These are phyloP conservation scores for Fusarium piperis DNA, from an alignment of 2,329 filamentous ascomycete genomes.

Conservation along the genomic window DNA sequence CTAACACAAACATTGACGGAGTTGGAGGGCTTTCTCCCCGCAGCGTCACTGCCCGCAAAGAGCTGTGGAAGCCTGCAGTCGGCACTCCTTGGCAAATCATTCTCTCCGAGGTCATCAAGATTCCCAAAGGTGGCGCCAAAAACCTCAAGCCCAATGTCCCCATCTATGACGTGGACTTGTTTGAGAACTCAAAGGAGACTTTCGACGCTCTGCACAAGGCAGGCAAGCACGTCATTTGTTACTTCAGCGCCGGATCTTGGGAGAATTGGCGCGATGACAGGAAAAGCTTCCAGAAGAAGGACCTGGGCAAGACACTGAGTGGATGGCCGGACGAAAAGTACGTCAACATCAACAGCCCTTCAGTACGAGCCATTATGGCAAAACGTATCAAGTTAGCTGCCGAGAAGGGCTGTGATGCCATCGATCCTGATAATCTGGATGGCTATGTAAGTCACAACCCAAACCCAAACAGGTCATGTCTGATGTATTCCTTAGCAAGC, in stretches of 20 bases:
- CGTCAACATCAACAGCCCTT: slow-evolving; percentile 66
- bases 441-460: slow-evolving; percentile 59
- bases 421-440: slow-evolving; percentile 78
- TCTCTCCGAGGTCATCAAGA: slow-evolving; percentile 56
- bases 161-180: slow-evolving; percentile 62
- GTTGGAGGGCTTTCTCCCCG: not conserved
- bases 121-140: slow-evolving; percentile 50
- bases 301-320: slow-evolving; percentile 67
- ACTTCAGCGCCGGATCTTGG: slow-evolving; percentile 77
- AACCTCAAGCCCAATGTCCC: slow-evolving; percentile 57
- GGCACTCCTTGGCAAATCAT: slow-evolving; percentile 71
- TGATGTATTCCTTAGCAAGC: slow-evolving; percentile 55
- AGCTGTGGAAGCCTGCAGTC: slow-evolving; percentile 62
- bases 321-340: slow-evolving; percentile 76
- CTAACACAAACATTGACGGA: not conserved
- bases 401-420: slow-evolving; percentile 72
- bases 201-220: slow-evolving; percentile 66
- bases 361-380: slow-evolving; percentile 73
- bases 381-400: slow-evolving; percentile 66
- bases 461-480: not conserved
- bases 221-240: slow-evolving; percentile 74
- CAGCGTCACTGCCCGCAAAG: slow-evolving; percentile 15
- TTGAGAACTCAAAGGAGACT: slow-evolving; percentile 57
- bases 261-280: slow-evolving; percentile 71
- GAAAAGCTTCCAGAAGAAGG: slow-evolving; percentile 60